Conservation (phyloP, 805 yeast genomes). For the Candida sanyiensis region DNA sequence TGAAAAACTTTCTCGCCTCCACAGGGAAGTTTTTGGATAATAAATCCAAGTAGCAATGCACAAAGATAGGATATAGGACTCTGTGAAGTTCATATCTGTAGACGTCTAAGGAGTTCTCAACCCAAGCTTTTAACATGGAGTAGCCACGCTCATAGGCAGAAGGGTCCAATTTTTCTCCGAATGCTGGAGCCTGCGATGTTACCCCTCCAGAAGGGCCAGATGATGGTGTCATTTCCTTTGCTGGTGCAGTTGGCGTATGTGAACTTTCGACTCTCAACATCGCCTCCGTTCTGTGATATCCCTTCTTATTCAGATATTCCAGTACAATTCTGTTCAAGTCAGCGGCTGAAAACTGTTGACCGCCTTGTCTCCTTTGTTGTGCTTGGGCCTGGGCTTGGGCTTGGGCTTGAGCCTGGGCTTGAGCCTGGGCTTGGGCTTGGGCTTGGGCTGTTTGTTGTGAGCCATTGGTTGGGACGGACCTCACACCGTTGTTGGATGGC, state of each 20-base stretch:
- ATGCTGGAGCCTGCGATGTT: slow-evolving; percentile 3
- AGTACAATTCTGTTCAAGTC: slow-evolving; percentile 88
- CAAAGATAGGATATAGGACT: slow-evolving; percentile 85
- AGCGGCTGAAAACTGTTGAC: slow-evolving; percentile 61
- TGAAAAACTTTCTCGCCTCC: slow-evolving; percentile 71
- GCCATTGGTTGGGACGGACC: not conserved
- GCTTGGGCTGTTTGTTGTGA: slow-evolving; percentile 3
- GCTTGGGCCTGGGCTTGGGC: slow-evolving; percentile 11
- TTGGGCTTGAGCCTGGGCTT: slow-evolving; percentile 6
- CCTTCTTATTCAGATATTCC: slow-evolving; percentile 89
- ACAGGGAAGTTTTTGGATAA: slow-evolving; percentile 54
- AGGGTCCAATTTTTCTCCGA: slow-evolving; percentile 35
- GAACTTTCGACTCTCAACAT: slow-evolving; percentile 84
- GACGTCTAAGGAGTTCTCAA: slow-evolving; percentile 83
- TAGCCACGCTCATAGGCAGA: slow-evolving; percentile 76
- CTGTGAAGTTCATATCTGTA: slow-evolving; percentile 84
- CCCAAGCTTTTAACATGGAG: slow-evolving; percentile 77
- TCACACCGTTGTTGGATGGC: not conserved
- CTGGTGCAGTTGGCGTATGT: slow-evolving; percentile 47
- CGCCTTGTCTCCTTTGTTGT: slow-evolving; percentile 21
- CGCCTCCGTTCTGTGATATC: slow-evolving; percentile 91
- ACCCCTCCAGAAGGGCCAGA: not conserved
- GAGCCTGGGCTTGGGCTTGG: slow-evolving; percentile 6
- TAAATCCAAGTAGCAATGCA: slow-evolving; percentile 79
- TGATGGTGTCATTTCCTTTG: slow-evolving; percentile 22